Base-by-base conservation (phyloP, 805 yeast genomes). In the Yarrowia osloensis region DNA sequence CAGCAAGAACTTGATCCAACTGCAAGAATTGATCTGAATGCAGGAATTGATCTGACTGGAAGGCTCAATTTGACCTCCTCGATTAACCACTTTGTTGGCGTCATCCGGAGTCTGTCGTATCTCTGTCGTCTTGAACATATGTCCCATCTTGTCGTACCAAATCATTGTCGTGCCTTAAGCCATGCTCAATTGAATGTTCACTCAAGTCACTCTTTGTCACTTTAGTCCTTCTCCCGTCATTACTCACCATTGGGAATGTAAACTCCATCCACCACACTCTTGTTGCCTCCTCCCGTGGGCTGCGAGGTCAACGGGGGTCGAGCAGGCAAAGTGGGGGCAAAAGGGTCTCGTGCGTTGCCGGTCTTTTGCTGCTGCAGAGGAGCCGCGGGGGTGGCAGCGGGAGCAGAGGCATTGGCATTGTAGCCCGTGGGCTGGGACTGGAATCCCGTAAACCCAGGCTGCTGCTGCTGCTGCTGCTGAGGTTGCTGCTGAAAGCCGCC, bases 381-480 rank as follows among this genome's bases (percentile, higher is more conserved):
- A 17, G 67, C 59, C 2, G 49, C 44, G 24, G 67, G 44, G 1
- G 55, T 35, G 47, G 59, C 22, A 12, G 57, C 46, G 3, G 57
- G 33, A 35, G 26, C 47, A 13, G 55, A 17, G 17, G 65, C 39
- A 40, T 26, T 44, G 69, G 71, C 67, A 52, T 67, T 70, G 55
- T 69, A 72, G 9, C 79, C 79, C 15, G 78, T 76, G 37, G 72
- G 70, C 62, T 71, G 74, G n/a, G 68, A 63, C 19, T 46, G 47
- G 21, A 62, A 47, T 15, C 47, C 37, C 11, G 46, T n/a, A 24
- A 28, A 46, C 2, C 35, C 39, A 35, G 67, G 11, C 57, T 35
- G 17, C 47, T 35, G 49, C 9, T 17, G 50, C 54, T 17, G 50
- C 54, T 49, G 50, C 54, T 22, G 33, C 37, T 61, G 66, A 24